Evolutionary conservation across 768 basidiomycete genomes (phyloP).

Genomic region (Russula dissimulans): DNA sequence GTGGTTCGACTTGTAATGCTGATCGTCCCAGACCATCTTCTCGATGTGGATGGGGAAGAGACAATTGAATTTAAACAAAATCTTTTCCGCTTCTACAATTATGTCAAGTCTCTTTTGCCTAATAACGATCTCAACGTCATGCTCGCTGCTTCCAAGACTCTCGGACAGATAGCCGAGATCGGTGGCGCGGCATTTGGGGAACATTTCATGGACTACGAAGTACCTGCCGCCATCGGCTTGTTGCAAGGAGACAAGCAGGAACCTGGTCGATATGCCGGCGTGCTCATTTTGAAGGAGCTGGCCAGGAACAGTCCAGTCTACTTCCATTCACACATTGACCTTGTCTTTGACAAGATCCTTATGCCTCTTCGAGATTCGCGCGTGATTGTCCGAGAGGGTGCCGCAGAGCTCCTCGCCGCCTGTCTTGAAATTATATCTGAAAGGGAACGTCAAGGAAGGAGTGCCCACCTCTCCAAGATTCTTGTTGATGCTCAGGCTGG

Average conservation of each 20-base stretch:
- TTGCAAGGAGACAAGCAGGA: slow-evolving; percentile 70
- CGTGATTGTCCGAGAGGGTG: slow-evolving; percentile 85
- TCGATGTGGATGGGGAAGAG: slow-evolving; percentile 71
- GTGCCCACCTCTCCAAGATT: slow-evolving; percentile 67
- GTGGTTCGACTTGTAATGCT: not conserved
- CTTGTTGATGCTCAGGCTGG: slow-evolving; percentile 81
- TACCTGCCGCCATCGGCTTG: slow-evolving; percentile 72
- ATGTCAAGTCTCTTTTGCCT: slow-evolving; percentile 87
- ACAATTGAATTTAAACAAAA: slow-evolving; percentile 72
- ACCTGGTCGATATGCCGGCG: slow-evolving; percentile 83
- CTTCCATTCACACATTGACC: slow-evolving; percentile 79
- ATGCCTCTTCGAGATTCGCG: slow-evolving; percentile 83
- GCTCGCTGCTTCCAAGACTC: slow-evolving; percentile 87
- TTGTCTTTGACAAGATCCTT: slow-evolving; percentile 89
- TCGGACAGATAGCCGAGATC: slow-evolving; percentile 78
- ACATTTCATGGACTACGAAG: slow-evolving; percentile 82
- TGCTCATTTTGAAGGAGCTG: slow-evolving; percentile 88
- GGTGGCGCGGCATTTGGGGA: slow-evolving; percentile 81
- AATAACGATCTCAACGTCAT: slow-evolving; percentile 89
- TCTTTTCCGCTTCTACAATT: slow-evolving; percentile 83
- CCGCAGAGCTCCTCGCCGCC: slow-evolving; percentile 86
- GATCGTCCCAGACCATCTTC: slow-evolving; percentile 50
- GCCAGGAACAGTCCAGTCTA: slow-evolving; percentile 81
- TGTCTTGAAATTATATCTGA: slow-evolving; percentile 81
- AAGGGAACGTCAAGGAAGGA: slow-evolving; percentile 58